Percentiles rank a stretch among this genome's conserved stretches.
phyloP scores from a whole-genome alignment of 805 yeast species.

The Jamesozyma hellenica region DNA sequence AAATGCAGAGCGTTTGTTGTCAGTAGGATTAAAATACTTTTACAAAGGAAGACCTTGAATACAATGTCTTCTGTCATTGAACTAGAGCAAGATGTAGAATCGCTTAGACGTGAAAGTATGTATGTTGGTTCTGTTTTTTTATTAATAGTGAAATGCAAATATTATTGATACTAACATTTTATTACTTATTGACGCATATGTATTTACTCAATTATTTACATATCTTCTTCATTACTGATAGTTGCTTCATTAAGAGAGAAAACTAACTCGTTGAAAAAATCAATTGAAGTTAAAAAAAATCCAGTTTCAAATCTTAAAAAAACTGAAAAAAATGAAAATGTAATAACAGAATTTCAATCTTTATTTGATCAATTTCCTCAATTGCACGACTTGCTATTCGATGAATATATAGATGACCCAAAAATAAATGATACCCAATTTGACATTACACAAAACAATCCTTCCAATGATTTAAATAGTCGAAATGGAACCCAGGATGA shows the following conservation, averaged over 20 bases:
- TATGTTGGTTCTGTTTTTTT: too few species aligned
- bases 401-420: conserved; percentile 1
- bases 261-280: conserved; percentile 7
- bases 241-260: conserved; percentile 9
- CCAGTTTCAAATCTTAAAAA: not conserved
- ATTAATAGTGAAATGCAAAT: too few species aligned
- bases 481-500: not conserved
- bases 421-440: not conserved
- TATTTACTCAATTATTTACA: too few species aligned
- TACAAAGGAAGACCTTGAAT: too few species aligned
- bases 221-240: too few species aligned
- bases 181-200: too few species aligned
- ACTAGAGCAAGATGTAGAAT: conserved; percentile 29
- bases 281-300: conserved; percentile 1
- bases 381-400: conserved; percentile 12
- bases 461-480: too few species aligned
- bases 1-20: too few species aligned
- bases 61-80: conserved; percentile 25
- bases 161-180: too few species aligned
- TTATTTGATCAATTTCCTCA: conserved; percentile 19
- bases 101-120: conserved; percentile 27
- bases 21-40: too few species aligned
- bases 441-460: not conserved
- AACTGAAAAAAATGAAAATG: conserved; percentile 3
- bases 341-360: conserved; percentile 12